Percentiles rank a stretch among this genome's conserved stretches.
Evolutionary conservation across 768 basidiomycete genomes (phyloP).

Genomic region (Lactifluus subvellereus): DNA sequence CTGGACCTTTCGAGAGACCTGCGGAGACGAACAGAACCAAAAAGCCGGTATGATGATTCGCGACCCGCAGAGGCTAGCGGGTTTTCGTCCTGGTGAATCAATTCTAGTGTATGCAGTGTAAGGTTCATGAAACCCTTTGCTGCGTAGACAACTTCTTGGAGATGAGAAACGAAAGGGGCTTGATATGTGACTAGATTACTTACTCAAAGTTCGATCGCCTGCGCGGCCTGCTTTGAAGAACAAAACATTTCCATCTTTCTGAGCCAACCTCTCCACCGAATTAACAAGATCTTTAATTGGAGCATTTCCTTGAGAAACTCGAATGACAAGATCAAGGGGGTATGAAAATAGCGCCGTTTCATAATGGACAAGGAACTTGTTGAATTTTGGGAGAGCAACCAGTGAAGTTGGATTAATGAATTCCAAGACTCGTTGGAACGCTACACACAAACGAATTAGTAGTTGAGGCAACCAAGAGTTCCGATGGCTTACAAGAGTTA

Average conservation of each 20-base stretch:
- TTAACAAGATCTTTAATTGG: constrained; percentile 44
- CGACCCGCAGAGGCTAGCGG: constrained; percentile 35
- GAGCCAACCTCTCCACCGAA: constrained; percentile 56
- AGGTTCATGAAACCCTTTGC: constrained; percentile 56
- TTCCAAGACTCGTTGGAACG: constrained; percentile 52
- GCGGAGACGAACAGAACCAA: constrained; percentile 52
- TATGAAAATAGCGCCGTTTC: constrained; percentile 57
- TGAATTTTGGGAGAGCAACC: constrained; percentile 51
- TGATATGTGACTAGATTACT: constrained; percentile 24
- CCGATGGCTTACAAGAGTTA: constrained; percentile 42
- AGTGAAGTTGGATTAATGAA: constrained; percentile 47
- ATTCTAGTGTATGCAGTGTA: constrained; percentile 58
- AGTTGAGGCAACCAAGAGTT: neutral
- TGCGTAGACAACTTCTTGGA: constrained; percentile 56
- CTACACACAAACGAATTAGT: constrained; percentile 33
- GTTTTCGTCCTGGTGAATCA: constrained; percentile 37
- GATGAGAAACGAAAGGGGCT: constrained; percentile 1
- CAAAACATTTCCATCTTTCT: constrained; percentile 48
- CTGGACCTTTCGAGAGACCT: neutral
- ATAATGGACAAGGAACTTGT: constrained; percentile 62
- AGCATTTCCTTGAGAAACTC: constrained; percentile 47
- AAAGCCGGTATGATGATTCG: constrained; percentile 47
- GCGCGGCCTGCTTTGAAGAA: constrained; percentile 56
- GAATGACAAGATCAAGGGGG: constrained; percentile 63
- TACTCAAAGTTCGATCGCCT: constrained; percentile 52